Evolutionary conservation across 169 alveolate genomes (phyloP), one percentile per base, ranked within the genome.

Genomic region (Theileria orientalis): DNA sequence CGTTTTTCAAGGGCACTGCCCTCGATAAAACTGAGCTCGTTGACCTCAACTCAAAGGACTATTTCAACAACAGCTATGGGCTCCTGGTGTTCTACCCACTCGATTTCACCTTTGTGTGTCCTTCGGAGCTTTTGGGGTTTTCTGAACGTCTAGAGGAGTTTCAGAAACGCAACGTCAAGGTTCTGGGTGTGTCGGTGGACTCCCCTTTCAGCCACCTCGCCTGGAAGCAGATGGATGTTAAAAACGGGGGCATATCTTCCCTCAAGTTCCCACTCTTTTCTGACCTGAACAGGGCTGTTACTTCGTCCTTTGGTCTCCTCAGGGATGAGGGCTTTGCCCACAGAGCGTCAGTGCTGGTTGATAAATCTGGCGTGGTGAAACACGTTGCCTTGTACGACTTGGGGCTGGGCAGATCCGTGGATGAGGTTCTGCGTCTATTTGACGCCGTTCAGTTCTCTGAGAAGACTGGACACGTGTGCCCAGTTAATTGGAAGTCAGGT

Each of bases 91-190:
- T 90, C 40, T 90, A 90, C 73, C 94, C 94, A 11, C 66, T 90
- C 75, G 91, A 90, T 66, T 90, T 83, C 46, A 90, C 94, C 46
- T 90, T 90, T 44, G 94, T 90, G 23, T 90, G 94, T 41, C 94
- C 94, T 23, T 80, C 94, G 30, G 94, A 90, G 86, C 80, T 90
- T 27, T 69, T 90, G 71, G 92, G 90, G 40, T 87, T 90, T 37
- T 79, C 89, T 37, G 89, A 84, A 51, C 84, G 91, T 32, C 63
- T 80, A 21, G 47, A 78, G 33, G 83, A 77, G 23, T 90, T 90
- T 74, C 88, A 86, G 57, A 69, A 76, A 30, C 73, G 89, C 33
- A 79, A 80, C 51, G 87, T 88, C 37, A 87, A 90, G 73, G 78
- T 90, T 37, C 59, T 87, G 47, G 94, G 93, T 21, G 84, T 90